These are phyloP conservation scores for Physcia stellaris DNA, from an alignment of 495 filamentous ascomycete genomes.

Conservation along the genomic window DNA sequence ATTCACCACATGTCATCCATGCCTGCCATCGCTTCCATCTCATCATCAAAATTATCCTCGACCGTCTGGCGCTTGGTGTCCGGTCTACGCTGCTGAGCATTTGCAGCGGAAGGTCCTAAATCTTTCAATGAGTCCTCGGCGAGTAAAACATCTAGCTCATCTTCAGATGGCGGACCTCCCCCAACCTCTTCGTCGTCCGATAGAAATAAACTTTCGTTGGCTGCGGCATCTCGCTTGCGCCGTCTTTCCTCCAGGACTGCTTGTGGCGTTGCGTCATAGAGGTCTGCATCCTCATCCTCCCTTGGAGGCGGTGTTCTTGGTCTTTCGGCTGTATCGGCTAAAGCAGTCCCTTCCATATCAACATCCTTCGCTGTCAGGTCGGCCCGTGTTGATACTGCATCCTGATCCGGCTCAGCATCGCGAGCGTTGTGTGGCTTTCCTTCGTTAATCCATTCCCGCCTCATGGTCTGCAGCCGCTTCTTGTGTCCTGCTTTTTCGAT, in stretches of 20 bases:
- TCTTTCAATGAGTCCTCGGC: constrained; percentile 20
- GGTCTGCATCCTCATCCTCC: constrained; percentile 5
- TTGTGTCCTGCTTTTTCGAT: constrained; percentile 90
- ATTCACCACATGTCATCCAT: constrained; percentile 47
- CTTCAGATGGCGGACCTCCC: constrained; percentile 20
- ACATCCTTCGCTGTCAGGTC: not conserved
- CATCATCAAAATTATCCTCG: constrained; percentile 35
- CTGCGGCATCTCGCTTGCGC: not conserved
- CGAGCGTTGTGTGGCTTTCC: constrained; percentile 23
- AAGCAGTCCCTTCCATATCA: not conserved
- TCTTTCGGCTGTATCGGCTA: not conserved
- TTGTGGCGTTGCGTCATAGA: constrained; percentile 3
- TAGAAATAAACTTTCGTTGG: constrained; percentile 14
- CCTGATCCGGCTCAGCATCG: not conserved
- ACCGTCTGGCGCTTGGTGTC: not conserved
- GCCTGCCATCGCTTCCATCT: constrained; percentile 55
- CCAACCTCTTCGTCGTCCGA: constrained; percentile 8
- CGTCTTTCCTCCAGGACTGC: not conserved
- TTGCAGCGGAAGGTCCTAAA: not conserved
- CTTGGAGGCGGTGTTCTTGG: no score
- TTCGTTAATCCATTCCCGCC: constrained; percentile 80
- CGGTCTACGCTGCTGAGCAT: not conserved
- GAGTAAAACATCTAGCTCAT: constrained; percentile 34
- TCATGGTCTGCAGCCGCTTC: constrained; percentile 55
- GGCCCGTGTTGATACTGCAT: not conserved